Percentiles rank a stretch among this genome's conserved stretches.
phyloP scores from a whole-genome alignment of 768 basidiomycete genomes.

The Suillus decipiens region DNA sequence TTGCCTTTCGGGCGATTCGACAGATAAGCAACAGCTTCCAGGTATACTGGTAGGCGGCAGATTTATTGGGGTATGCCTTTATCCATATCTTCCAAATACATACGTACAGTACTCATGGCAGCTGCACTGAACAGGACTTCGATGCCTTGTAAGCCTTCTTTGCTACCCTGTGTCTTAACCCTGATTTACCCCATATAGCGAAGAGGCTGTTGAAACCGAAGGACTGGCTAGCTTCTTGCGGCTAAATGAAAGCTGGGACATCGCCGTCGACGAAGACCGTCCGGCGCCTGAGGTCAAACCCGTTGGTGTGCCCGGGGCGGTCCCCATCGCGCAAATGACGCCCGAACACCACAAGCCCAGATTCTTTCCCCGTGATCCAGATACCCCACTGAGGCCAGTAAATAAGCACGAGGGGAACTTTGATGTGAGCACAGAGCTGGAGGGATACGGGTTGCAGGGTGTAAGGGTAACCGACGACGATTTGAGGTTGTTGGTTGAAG shows the following conservation, averaged over 20 bases:
- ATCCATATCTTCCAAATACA: slow-evolving; percentile 8
- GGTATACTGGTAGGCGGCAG: slow-evolving; percentile 79
- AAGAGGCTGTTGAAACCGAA: slow-evolving; percentile 81
- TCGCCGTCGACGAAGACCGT: slow-evolving; percentile 58
- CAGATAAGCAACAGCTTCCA: slow-evolving; percentile 84
- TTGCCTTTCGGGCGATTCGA: slow-evolving; percentile 10
- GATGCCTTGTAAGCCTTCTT: slow-evolving; percentile 62
- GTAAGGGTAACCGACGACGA: slow-evolving; percentile 79
- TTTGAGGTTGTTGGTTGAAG: slow-evolving; percentile 64
- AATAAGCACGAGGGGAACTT: slow-evolving; percentile 60
- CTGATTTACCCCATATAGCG: slow-evolving; percentile 44
- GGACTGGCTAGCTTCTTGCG: slow-evolving; percentile 74
- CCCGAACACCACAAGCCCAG: slow-evolving; percentile 69
- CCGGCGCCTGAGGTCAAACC: slow-evolving; percentile 56
- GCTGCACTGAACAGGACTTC: slow-evolving; percentile 51
- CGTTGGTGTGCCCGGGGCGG: slow-evolving; percentile 81
- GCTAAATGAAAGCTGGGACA: slow-evolving; percentile 69
- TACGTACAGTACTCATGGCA: slow-evolving; percentile 9
- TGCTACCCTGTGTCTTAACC: slow-evolving; percentile 8
- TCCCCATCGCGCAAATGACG: slow-evolving; percentile 75
- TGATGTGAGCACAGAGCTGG: slow-evolving; percentile 68
- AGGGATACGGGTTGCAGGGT: slow-evolving; percentile 73
- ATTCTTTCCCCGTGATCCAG: slow-evolving; percentile 45
- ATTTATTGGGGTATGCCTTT: slow-evolving; percentile 69
- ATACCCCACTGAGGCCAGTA: slow-evolving; percentile 52